Evolutionary conservation across 257 asterid genomes (phyloP), one percentile per base, ranked within the genome.

Genomic region (Petrea volubilis): DNA sequence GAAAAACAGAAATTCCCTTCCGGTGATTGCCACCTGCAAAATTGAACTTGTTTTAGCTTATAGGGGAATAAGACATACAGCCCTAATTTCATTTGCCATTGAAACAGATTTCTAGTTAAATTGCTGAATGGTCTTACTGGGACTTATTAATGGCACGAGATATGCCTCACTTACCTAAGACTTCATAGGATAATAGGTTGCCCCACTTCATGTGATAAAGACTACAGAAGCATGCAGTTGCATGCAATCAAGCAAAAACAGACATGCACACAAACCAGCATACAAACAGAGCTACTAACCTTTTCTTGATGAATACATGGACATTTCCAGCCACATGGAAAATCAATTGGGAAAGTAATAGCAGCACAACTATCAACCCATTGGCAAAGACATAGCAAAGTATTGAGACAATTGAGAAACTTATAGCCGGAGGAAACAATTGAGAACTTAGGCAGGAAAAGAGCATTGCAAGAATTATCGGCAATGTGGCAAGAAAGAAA

Each of bases 371-470:
- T 58, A 90, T 56, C n/a, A 75, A 85, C 25, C 97, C 98, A 69
- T 95, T 95, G 70, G 99, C 95, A 49, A 87, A 73, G 67, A 84
- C 78, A 72, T 95, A 92, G 80, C 97, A 90, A 71, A 90, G 80
- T 68, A 86, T 77, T 25, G 97, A 85, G 76, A 90, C 81, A 24
- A 79, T 12, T 40, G 73, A 51, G 85, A 95, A 92, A 79, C 91
- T 92, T 67, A 75, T 74, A 60, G 72, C 25, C 14, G 93, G 89
- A 44, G 92, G 92, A 77, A 82, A 78, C 23, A 85, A 74, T 57
- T 81, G 82, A 70, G 90, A 85, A 80, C 78, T 71, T 49, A 90
- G 84, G 82, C 56, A 79, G 69, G 97, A 90, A 76, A 79, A 72
- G 63, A 81, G 78, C 62, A 85, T 15, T 57, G 94, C 90, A 46